These are phyloP conservation scores for Fomitopsis betulina DNA, from an alignment of 1,284 basidiomycete genomes.

Conservation along the genomic window DNA sequence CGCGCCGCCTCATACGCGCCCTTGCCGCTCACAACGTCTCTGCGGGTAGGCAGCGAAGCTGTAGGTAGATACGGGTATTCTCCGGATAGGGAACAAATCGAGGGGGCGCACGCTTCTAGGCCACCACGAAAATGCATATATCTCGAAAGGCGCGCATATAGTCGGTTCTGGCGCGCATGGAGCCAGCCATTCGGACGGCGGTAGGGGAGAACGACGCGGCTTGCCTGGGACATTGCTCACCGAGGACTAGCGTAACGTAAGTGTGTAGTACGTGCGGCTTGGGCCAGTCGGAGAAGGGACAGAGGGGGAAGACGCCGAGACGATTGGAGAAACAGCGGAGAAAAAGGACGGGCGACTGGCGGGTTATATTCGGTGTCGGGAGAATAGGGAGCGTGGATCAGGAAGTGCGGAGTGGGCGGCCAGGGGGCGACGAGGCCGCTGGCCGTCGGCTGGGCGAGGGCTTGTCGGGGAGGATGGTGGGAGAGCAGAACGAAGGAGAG, in stretches of 20 bases:
- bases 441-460: not conserved
- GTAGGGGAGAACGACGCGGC: not conserved
- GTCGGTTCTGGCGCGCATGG: not conserved
- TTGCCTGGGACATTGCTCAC: not conserved
- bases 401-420: not conserved
- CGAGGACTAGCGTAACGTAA: not conserved
- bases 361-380: conserved; percentile 5
- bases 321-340: conserved; percentile 8
- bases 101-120: not conserved
- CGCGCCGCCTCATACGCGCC: not conserved
- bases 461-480: conserved; percentile 1
- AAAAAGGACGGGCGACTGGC: not conserved
- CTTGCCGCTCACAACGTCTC: not conserved
- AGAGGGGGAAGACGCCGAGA: not conserved
- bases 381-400: conserved; percentile 1
- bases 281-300: not conserved
- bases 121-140: not conserved
- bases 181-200: not conserved
- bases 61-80: conserved; percentile 1
- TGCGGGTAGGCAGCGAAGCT: not conserved
- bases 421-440: not conserved
- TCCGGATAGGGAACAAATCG: not conserved
- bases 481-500: conserved; percentile 8
- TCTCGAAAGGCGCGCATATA: not conserved
- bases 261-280: not conserved